Evolutionary conservation across 108 stramenopile species (phyloP), one percentile per base, ranked within the genome.

Genomic region (Thalassiosira profunda): DNA sequence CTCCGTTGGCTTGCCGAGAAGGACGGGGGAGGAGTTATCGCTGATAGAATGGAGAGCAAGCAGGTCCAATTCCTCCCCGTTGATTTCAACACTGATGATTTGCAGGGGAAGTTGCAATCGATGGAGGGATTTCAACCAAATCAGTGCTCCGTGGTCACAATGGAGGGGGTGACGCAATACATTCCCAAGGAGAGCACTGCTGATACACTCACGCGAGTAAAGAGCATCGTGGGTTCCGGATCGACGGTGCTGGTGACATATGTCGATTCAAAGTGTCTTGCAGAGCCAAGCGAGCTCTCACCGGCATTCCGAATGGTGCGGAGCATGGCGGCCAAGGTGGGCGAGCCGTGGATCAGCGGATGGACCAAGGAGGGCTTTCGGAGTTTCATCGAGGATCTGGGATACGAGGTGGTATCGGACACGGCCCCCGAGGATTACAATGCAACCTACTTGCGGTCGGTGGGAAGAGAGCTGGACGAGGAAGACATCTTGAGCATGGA

Each of bases 111-210:
- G n/a, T 20, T 70, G 0, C 0, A 18, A 15, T 34, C 62, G 41
- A 28, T 6, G 18, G 47, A 30, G 25, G 8, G 10, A 0, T 72
- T 63, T 23, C 21, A 30, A 0, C 11, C 34, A 4, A 30, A 21
- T 31, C 7, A 40, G 31, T 4, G 17, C 8, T 49, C 62, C n/a
- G 44, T 72, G 8, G 49, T 72, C 5, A 52, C 48, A 28, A 2
- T 63, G 21, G 57, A 72, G 62, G 61, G 70, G 35, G 63, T 73
- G 38, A 57, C 72, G 4, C 72, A 73, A 7, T 73, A 73, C 40
- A 73, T 73, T 18, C 72, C 72, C 2, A 65, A 65, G 34, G 49
- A 63, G 40, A 59, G 58, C 15, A 56, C 72, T 0, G 63, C 63
- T 11, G 38, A 41, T 31, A 63, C 62, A 15, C 38, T 70, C 2